Evolutionary conservation across 169 alveolate species (phyloP), one percentile per base, ranked within the genome.

Genomic region (Neospora caninum): DNA sequence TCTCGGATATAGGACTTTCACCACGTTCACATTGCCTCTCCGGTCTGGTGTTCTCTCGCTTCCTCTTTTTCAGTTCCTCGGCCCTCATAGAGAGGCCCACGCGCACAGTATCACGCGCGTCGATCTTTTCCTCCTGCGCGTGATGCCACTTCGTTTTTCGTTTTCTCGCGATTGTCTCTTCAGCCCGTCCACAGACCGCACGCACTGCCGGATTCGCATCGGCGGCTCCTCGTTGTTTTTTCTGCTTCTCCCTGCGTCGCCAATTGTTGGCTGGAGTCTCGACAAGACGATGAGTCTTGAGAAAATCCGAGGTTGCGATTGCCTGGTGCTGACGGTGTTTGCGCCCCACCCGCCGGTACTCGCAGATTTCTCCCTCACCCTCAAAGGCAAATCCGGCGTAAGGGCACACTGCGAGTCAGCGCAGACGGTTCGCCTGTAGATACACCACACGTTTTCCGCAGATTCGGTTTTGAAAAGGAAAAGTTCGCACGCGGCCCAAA

Each of bases 271-370:
- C 49, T 73, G 84, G 84, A 73, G 84, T 27, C 25, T 73, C 27
- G 84, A 73, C 49, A 73, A 38, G 84, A 73, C 41, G 45, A 73
- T 73, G 84, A n/a, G 16, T 43, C 29, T n/a, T 18, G 45, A n/a
- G 45, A 27, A 43, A 34, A 73, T 9, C 41, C 41, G 29, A 16
- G 16, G 22, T 34, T 73, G 84, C 43, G 45, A 73, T 43, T 73
- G 84, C 25, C 0, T 73, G 22, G 34, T 27, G 41, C 39, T 73
- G 45, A 73, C 84, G 10, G 41, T 73, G 41, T 38, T 73, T 27
- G 84, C 84, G 27, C 84, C 84, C 10, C 84, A 73, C 45, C 84
- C 84, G 41, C 84, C 84, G 27, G 84, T 34, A 25, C 34, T 73
- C 34, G 49, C 45, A 1, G 84, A 73, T 42, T 73, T 73, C 4